Evolutionary conservation across 495 filamentous ascomycete genomes (phyloP), one percentile per base, ranked within the genome.

Genomic region (Penicillium bialowiezense): DNA sequence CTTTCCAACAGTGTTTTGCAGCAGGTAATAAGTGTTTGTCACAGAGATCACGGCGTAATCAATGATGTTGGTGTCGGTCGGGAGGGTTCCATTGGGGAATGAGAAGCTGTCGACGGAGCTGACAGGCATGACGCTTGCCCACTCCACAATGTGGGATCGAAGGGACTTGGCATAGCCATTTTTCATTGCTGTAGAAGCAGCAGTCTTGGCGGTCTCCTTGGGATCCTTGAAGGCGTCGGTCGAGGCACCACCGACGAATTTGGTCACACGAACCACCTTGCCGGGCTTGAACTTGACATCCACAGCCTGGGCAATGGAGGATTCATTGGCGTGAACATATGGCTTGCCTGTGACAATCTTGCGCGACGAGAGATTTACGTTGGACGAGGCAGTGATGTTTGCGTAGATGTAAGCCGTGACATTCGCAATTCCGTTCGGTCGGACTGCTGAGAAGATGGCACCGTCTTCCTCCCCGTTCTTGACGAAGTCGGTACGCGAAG

Each of bases 21-120:
- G 64, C 0, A 91, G 64, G 52, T 88, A 84, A 63, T 85, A 91
- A 1, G 79, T 72, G 48, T 81, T 88, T 4, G 81, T 78, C 4
- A 89, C 78, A 1, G 84, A 74, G 9, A 78, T 75, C 32, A 90
- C 81, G 15, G 87, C 83, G 21, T 80, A 68, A 50, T 82, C 77
- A 41, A 79, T 67, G 20, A 87, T 73, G 41, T 85, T 73, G 9
- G 60, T 50, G 52, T 89, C 81, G 0, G 69, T 59, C 1, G 84
- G 87, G 8, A 91, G 63, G 13, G 70, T 71, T 7, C 82, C 83
- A 28, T 83, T 83, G 0, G 84, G 80, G 41, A 78, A 65, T 2
- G 70, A 65, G 54, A 80, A 88, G 52, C 72, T 72, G 59, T 90
- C 83, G 17, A 89, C 81, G 12, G 81, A 82, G 42, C 79, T 71